Base-by-base conservation (phyloP, 345 rosid genomes). In the Lepidium aucheri region DNA sequence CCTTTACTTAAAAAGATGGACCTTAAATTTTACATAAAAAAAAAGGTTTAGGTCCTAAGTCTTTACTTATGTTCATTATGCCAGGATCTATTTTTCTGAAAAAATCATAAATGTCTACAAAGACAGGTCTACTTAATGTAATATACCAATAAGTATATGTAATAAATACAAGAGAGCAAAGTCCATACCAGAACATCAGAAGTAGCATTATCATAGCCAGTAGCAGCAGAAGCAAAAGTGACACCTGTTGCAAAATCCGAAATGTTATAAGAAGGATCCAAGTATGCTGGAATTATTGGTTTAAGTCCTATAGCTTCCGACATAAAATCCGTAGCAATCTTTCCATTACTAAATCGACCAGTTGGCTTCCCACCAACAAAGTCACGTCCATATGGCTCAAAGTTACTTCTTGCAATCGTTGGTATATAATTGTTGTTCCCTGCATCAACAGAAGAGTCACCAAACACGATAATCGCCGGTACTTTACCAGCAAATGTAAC, bases 311-410 rank as follows among this genome's bases (percentile, higher is more conserved):
- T 46, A 8, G 80, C 76, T 75, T 82, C 58, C 3, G 88, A 76
- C 41, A 84, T 78, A 47, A 73, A 84, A 14, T 84, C 89, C 0
- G 86, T 72, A 1, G 89, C 77, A 41, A 84, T 78, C 35, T 65
- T 66, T 13, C 89, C 89, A n/a, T 84, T 82, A 54, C 74, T 80
- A 67, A 84, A 84, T 61, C 89, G 56, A 1, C 89, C 89, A 0
- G 89, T 84, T 1, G 86, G 77, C 9, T 13, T 60, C n/a, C 86
- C 77, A 1, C 81, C 86, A 8, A 33, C 32, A 43, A 84, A 82
- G 53, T 84, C 88, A 6, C 88, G 81, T 5, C 88, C 88, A 40
- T 84, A 84, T 0, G 88, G 88, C 77, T 74, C 74, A 50, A 84
- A 84, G 74, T 84, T 84, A 77, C 88, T 84, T 69, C 79, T 76